Conservation (phyloP, 1,139 yeast genomes). For the Saccharomyces hybrid region DNA sequence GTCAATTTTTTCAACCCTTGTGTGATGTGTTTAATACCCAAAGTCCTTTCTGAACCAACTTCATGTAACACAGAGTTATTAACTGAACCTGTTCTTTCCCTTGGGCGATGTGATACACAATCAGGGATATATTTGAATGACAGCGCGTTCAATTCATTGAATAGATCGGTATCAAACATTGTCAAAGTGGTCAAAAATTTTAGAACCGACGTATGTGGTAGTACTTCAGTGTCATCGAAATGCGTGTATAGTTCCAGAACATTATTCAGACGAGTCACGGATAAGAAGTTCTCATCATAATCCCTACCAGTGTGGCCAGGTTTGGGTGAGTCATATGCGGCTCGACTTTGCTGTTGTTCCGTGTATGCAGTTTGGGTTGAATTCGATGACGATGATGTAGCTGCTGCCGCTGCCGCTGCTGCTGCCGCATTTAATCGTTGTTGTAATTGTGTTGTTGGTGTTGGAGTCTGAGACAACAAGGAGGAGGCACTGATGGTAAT, state of each 20-base stretch:
- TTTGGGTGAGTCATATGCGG: not conserved
- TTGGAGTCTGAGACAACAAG: not conserved
- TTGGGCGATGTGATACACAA: not conserved
- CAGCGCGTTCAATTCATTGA: constrained; percentile 19
- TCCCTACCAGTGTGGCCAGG: not conserved
- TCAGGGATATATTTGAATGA: constrained; percentile 21
- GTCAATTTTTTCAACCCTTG: constrained; percentile 19
- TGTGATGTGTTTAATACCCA: constrained; percentile 14
- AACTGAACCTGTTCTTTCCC: not conserved
- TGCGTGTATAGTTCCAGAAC: constrained; percentile 18
- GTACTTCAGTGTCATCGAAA: constrained; percentile 21
- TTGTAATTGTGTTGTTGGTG: not conserved
- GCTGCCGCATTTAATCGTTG: not conserved
- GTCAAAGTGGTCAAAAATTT: constrained; percentile 20
- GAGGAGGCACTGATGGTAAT: not conserved
- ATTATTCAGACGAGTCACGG: constrained; percentile 15
- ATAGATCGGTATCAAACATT: constrained; percentile 23
- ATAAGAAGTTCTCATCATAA: not conserved
- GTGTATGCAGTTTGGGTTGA: not conserved
- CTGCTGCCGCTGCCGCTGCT: not conserved
- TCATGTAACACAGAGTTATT: not conserved
- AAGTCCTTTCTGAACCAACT: constrained; percentile 6
- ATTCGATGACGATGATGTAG: not conserved
- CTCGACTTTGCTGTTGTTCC: not conserved
- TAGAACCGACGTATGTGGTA: constrained; percentile 23